Base-by-base conservation (phyloP, 2,329 filamentous ascomycete genomes). In the Alternaria triticimaculans region DNA sequence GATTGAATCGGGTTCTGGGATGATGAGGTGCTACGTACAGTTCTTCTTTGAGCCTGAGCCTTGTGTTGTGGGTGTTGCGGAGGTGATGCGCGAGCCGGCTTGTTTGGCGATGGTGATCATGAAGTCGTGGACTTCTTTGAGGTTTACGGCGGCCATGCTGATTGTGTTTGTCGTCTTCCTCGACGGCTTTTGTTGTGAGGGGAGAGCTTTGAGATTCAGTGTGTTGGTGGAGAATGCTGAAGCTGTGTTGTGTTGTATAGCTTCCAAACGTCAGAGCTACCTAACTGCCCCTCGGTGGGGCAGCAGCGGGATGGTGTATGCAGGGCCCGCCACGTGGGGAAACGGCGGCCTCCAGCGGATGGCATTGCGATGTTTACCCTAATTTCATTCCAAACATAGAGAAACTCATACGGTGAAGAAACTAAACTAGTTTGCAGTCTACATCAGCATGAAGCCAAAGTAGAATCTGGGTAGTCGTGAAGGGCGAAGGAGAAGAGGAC, bases 91-190 rank as follows among this genome's bases (percentile, higher is more conserved):
- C 25, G 81, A 75, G 58, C 82, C 83, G 4, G 83, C 83, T 66
- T 81, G 74, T 65, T 81, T 75, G 57, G 83, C 83, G 33, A 85
- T 76, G 26, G 73, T 70, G 67, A 84, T 73, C 72, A 85, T 81
- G 70, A 83, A 82, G 74, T 85, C 83, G 55, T 84, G 82, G 67
- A 85, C 81, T 67, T 83, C 82, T 67, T 84, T 77, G 30, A 84
- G 80, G 51, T 85, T 76, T 65, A 78, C 69, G 68, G 76, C 73
- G 30, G 77, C 65, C 78, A 80, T 80, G 7, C 41, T 74, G 65
- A 3, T 37, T 33, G 15, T 15, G 18, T 33, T 23, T 21, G 12
- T 9, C 18, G 7, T 6, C 23, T 33, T 33, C 26, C 20, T 45
- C 43, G 26, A 21, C 4, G 26, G 26, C 20, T 15, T 33, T 5